Evolutionary conservation across 352 stramenopile genomes (phyloP), one percentile per base, ranked within the genome.

Genomic region (Pythium sp.): DNA sequence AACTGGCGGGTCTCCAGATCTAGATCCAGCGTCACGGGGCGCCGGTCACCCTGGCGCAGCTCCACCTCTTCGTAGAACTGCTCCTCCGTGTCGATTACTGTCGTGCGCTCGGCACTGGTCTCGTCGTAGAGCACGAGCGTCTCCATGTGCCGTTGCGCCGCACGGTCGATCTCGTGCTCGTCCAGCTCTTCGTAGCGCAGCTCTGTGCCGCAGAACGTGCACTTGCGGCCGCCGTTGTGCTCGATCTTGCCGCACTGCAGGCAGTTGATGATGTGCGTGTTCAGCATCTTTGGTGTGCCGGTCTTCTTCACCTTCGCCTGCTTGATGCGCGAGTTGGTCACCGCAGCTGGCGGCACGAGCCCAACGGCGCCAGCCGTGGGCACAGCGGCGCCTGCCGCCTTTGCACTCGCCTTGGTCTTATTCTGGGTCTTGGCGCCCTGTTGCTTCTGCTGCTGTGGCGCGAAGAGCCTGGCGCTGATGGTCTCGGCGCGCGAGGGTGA

Each of bases 231-330:
- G 59, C 73, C 80, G 54, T 91, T 90, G 70, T 78, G 72, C 74
- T 93, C 85, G 66, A 93, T 87, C 43, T 72, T 70, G 6, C 85
- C 85, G 59, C 85, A 93, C 20, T 77, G 72, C 41, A 93, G 69
- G 62, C 85, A 93, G 69, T 93, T 93, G 66, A 90, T 89, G 54
- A 91, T 76, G 26, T 75, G 80, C 46, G 75, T 67, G 64, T 90
- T 78, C 58, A 88, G 65, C 58, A 88, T 62, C 54, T 85, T 84
- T 11, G 70, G 68, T 6, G 56, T 34, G 15, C 58, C 58, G 26
- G 68, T 69, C 51, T 87, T 86, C 72, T 84, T 89, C 53, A 47
- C 60, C 54, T 77, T 81, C 28, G 75, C 73, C 64, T 79, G 69
- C 51, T 87, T 86, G 9, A 89, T 59, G 14, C 81, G 79, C 38